Conservation (phyloP, 345 rosid species). For the Euclidium syriacum region DNA sequence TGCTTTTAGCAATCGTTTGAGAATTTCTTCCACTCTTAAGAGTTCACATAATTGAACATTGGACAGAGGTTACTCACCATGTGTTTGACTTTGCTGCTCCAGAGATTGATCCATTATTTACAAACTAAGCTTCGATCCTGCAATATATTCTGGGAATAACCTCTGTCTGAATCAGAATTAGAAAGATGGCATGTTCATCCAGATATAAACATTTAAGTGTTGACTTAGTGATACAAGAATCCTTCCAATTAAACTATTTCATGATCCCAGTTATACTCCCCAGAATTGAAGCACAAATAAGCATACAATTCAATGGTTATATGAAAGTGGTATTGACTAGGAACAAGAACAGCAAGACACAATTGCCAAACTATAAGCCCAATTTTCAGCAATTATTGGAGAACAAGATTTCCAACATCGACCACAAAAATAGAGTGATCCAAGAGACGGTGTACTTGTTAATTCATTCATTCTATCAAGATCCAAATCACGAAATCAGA, state of each 20-base stretch:
- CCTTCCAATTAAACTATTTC: background rate
- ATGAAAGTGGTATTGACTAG: background rate
- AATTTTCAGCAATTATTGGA: background rate
- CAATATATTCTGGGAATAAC: background rate
- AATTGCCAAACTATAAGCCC: background rate
- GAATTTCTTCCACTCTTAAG: background rate
- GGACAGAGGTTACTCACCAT: slow-evolving; percentile 30
- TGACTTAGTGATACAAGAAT: background rate
- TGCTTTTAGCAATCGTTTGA: background rate
- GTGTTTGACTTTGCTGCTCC: slow-evolving; percentile 40
- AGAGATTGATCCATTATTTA: slow-evolving; percentile 43
- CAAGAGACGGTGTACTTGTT: too few species aligned
- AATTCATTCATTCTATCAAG: too few species aligned
- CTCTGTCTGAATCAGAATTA: background rate
- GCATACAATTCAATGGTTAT: background rate
- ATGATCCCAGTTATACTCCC: background rate
- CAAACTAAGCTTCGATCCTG: background rate
- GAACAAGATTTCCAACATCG: background rate
- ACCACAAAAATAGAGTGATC: background rate
- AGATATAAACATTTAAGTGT: background rate
- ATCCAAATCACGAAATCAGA: background rate
- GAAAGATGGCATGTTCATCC: background rate
- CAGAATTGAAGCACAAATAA: background rate
- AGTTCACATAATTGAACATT: background rate
- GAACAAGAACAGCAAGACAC: background rate